Base-by-base conservation (phyloP, 2,329 filamentous ascomycete genomes). In the Pseudogymnoascus destructans region DNA sequence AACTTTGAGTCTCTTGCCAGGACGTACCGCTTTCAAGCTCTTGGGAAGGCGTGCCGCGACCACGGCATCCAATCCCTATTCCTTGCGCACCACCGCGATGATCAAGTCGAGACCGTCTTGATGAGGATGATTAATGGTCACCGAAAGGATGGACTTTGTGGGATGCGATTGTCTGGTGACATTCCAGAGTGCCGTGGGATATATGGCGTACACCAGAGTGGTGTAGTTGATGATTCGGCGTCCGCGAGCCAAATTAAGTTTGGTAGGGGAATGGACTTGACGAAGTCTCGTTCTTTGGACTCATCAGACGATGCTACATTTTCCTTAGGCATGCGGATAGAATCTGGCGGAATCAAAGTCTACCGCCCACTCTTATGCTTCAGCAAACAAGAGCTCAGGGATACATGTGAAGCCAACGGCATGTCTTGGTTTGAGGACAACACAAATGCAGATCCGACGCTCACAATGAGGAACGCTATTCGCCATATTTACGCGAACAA, bases 81-180 rank as follows among this genome's bases (percentile, higher is more conserved):
- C 36, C 74, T 95, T 25, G 93, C 85, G 3, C 93, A 98, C 68
- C 93, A 98, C 69, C 76, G 79, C 61, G 91, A 96, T 66, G 93
- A 98, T 66, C 89, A 93, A 67, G 86, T 90, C 59, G 93, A 98
- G 73, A 96, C 91, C 0, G 77, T 95, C 3, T 72, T 97, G 55
- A 87, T 90, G 83, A 80, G 93, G 40, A 71, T 97, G 33, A 71
- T 85, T 7, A 75, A 76, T 2, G 83, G 85, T 0, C 86, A 89
- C 65, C 74, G 79, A 2, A 79, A 80, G n/a, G 74, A 78, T n/a
- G 90, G 88, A 0, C 73, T 95, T 27, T 74, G 77, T 13, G 89
- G 87, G 3, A 93, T 95, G 65, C 77, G 76, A 8, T 65, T 74
- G 2, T 74, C 79, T 15, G 76, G 79, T 25, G 79, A 80, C 46